phyloP scores from a whole-genome alignment of 2,329 filamentous ascomycete genomes.

The Colletotrichum viniferum region DNA sequence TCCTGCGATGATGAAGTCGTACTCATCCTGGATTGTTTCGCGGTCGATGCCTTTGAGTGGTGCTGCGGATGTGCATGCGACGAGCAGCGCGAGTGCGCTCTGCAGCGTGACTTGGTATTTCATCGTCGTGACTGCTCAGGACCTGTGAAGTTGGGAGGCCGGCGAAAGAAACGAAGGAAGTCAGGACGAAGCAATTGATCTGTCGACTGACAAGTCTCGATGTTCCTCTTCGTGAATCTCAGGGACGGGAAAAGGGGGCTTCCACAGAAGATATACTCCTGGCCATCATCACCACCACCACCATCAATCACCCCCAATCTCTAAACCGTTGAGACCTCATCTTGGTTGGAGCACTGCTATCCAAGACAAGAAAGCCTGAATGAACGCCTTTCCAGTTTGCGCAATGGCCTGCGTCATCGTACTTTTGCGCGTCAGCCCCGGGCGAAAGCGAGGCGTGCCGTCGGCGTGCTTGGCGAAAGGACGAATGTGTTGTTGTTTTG shows the following conservation, averaged over 20 bases:
- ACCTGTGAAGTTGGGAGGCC: background rate
- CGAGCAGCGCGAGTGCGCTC: background rate
- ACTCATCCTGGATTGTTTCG: slow-evolving; percentile 18
- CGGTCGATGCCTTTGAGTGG: slow-evolving; percentile 21
- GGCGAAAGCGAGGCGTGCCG: slow-evolving; percentile 10
- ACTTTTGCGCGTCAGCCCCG: slow-evolving; percentile 13
- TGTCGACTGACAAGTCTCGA: background rate
- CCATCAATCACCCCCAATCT: background rate
- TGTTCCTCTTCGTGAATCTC: background rate
- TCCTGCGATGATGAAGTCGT: slow-evolving; percentile 26
- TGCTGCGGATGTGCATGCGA: background rate
- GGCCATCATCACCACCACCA: background rate
- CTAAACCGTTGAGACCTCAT: background rate
- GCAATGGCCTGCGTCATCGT: slow-evolving; percentile 11
- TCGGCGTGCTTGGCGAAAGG: slow-evolving; percentile 4
- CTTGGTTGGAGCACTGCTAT: background rate
- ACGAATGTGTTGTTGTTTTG: background rate
- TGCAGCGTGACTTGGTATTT: background rate
- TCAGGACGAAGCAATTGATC: accelerated
- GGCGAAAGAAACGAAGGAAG: background rate
- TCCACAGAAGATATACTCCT: background rate
- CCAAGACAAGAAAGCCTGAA: background rate
- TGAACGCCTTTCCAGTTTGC: background rate
- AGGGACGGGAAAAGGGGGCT: background rate
- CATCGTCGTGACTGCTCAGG: background rate